A percentile compares a stretch with the other conserved stretches of the same genome.
These are phyloP conservation scores for Trichosporon faecale DNA, from an alignment of 1,284 basidiomycete genomes.

Conservation along the genomic window DNA sequence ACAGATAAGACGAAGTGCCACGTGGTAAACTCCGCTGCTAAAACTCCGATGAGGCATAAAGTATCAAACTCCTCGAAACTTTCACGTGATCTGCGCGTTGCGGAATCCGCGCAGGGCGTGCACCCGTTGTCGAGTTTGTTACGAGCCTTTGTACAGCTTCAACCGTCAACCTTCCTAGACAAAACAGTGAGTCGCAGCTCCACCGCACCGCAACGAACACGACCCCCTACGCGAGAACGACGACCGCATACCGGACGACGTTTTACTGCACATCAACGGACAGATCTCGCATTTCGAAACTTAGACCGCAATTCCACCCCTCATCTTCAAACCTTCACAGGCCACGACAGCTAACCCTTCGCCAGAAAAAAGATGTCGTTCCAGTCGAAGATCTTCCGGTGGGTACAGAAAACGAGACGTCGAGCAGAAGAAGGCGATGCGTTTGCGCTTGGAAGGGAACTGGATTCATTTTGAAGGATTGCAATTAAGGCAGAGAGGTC, in stretches of 20 bases:
- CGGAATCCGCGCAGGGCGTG: background rate
- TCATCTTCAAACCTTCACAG: background rate
- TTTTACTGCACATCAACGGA: background rate
- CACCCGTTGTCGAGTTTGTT: background rate
- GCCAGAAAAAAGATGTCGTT: constrained; percentile 22
- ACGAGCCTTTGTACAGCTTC: background rate
- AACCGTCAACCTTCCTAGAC: background rate
- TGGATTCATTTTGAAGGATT: too few species aligned
- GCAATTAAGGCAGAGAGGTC: too few species aligned
- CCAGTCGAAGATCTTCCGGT: constrained; percentile 25
- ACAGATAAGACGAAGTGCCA: too few species aligned
- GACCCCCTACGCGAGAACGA: background rate
- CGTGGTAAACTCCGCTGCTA: too few species aligned
- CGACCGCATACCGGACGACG: background rate
- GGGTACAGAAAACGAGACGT: background rate
- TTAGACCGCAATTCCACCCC: background rate
- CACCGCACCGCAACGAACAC: background rate
- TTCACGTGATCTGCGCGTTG: too few species aligned
- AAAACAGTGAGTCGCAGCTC: background rate
- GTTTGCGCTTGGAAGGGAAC: background rate
- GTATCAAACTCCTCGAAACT: too few species aligned
- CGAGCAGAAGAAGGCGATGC: too few species aligned
- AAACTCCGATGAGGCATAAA: too few species aligned
- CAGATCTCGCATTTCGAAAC: background rate
- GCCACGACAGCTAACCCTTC: background rate